A percentile compares a stretch with the other conserved stretches of the same genome.
phyloP scores from a whole-genome alignment of 495 filamentous ascomycete genomes.

The Pyrenula massariospora region DNA sequence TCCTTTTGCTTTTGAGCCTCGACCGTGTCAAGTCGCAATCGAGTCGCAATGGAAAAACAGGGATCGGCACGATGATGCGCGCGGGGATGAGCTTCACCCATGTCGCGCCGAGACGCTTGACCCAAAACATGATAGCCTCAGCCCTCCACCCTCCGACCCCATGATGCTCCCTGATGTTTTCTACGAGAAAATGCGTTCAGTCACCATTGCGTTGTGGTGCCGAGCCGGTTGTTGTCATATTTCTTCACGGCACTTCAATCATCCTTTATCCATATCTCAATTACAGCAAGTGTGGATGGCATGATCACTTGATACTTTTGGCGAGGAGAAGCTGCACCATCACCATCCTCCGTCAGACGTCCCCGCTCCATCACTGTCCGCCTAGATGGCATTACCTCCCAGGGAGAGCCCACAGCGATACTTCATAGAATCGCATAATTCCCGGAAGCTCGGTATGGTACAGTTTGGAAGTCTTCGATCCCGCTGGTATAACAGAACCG shows the following conservation, averaged over 20 bases:
- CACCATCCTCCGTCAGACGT: not conserved
- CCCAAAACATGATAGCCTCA: not conserved
- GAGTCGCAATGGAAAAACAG: not conserved
- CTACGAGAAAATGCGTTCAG: not conserved
- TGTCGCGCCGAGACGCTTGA: not conserved
- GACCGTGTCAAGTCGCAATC: not conserved
- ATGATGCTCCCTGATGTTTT: not conserved
- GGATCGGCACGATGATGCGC: not conserved
- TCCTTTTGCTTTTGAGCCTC: not conserved
- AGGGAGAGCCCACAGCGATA: not conserved
- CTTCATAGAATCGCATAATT: not conserved
- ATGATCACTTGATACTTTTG: not conserved
- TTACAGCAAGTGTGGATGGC: not conserved
- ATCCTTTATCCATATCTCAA: not conserved
- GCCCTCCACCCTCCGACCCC: not conserved
- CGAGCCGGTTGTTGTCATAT: too few relatives aligned
- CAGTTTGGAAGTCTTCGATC: not conserved
- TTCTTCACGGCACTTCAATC: too few relatives aligned
- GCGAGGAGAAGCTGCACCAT: not conserved
- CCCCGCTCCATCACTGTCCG: not conserved
- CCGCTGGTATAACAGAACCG: too few relatives aligned
- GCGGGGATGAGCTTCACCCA: not conserved
- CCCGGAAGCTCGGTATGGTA: not conserved
- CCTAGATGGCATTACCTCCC: not conserved
- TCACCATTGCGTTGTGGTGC: too few relatives aligned